A percentile compares a stretch with the other conserved stretches of the same genome.
These are phyloP conservation scores for Entelexis paramagnoliae DNA, from an alignment of 1,139 yeast genomes.

Conservation along the genomic window DNA sequence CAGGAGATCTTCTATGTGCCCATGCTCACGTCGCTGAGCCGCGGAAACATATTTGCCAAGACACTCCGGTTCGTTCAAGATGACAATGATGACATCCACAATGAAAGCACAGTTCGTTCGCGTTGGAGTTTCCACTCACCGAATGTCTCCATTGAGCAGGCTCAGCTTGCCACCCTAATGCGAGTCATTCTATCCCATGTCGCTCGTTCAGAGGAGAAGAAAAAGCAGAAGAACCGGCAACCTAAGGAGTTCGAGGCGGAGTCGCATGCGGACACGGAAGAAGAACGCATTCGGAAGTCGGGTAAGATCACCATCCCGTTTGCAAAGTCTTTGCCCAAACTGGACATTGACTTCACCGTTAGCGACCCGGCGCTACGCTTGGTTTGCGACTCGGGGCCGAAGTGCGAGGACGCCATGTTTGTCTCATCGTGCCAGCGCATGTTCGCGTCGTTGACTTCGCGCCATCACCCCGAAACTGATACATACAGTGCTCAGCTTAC, in stretches of 20 bases:
- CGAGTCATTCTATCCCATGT: conserved; percentile 20
- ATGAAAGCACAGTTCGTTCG: conserved; percentile 29
- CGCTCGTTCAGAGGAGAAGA: conserved; percentile 3
- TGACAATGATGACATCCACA: conserved; percentile 22
- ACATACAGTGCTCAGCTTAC: conserved; percentile 16
- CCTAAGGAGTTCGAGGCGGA: background rate
- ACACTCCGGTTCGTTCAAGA: conserved; percentile 30
- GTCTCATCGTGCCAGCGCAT: conserved; percentile 24
- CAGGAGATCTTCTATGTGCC: conserved; percentile 36
- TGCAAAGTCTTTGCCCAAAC: conserved; percentile 30
- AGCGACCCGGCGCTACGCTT: conserved; percentile 35
- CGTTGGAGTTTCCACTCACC: conserved; percentile 34
- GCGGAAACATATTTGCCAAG: conserved; percentile 33
- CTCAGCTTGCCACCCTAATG: conserved; percentile 29
- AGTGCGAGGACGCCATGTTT: conserved; percentile 22
- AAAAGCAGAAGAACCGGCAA: background rate
- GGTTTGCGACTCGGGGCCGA: conserved; percentile 17
- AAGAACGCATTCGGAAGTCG: background rate
- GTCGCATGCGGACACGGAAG: background rate
- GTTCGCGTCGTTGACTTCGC: conserved; percentile 11
- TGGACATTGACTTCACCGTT: conserved; percentile 30
- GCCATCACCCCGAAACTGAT: conserved; percentile 12
- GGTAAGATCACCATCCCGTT: conserved; percentile 2
- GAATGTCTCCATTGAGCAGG: conserved; percentile 32
- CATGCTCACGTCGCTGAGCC: conserved; percentile 31